Conservation (phyloP, 805 yeast genomes). For the Ogataea naganishii region DNA sequence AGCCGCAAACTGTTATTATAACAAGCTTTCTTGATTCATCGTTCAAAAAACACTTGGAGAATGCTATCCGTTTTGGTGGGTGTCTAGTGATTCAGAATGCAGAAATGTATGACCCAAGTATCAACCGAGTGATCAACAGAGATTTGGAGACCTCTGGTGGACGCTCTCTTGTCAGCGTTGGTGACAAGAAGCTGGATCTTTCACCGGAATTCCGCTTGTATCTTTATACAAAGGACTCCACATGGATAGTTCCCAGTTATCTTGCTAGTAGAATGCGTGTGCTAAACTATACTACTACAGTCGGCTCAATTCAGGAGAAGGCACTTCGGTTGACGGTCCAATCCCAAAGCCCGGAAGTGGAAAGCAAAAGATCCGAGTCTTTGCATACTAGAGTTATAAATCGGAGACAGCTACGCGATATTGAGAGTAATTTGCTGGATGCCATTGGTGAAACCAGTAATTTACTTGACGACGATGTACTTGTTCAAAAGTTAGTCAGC, state of each 20-base stretch:
- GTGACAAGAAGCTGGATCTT: conserved; percentile 56
- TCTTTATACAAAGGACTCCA: conserved; percentile 53
- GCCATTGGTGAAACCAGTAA: conserved; percentile 56
- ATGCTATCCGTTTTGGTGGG: conserved; percentile 80
- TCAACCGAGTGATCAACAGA: conserved; percentile 50
- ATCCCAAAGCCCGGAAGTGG: conserved; percentile 58
- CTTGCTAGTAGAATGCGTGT: conserved; percentile 54
- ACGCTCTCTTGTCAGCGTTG: conserved; percentile 50
- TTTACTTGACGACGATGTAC: conserved; percentile 57
- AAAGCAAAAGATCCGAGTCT: conserved; percentile 43
- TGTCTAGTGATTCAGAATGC: conserved; percentile 66
- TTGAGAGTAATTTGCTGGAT: no score
- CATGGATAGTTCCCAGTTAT: conserved; percentile 37
- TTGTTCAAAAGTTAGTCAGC: conserved; percentile 51
- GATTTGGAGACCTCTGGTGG: conserved; percentile 67
- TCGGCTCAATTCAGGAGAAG: conserved; percentile 54
- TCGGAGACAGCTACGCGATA: no score
- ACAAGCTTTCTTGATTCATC: conserved; percentile 69
- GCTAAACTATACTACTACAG: conserved; percentile 68
- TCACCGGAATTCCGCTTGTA: conserved; percentile 54
- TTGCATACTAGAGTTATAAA: no score
- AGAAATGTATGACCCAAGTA: conserved; percentile 69
- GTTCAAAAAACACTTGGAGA: conserved; percentile 62
- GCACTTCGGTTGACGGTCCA: conserved; percentile 48
- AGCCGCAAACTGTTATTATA: conserved; percentile 31